Conservation (phyloP, 768 basidiomycete genomes). For the Leccinum variicolor region DNA sequence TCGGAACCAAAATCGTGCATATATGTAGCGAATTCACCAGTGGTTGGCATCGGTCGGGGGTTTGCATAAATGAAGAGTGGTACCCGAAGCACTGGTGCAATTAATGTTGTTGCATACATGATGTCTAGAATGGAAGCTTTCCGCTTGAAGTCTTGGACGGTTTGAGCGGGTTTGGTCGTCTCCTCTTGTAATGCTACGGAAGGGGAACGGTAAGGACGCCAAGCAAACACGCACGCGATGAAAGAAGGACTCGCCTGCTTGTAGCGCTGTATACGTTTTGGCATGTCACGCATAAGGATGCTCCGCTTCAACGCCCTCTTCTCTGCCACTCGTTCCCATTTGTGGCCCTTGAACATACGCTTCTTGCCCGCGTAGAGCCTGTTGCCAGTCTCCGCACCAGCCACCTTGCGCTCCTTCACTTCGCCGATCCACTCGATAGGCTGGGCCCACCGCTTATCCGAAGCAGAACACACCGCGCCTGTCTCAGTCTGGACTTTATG, state of each 20-base stretch:
- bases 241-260: constrained; percentile 48
- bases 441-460: constrained; percentile 18
- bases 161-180: constrained; percentile 57
- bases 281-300: constrained; percentile 68
- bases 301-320: constrained; percentile 45
- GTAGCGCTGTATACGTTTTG: constrained; percentile 59
- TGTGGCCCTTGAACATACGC: constrained; percentile 93
- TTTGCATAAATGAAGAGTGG: not conserved
- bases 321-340: constrained; percentile 64
- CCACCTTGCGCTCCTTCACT: constrained; percentile 36
- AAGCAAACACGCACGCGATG: not conserved
- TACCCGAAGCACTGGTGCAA: not conserved
- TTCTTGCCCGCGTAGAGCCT: constrained; percentile 73
- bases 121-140: constrained; percentile 57
- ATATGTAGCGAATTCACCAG: not conserved
- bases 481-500: not conserved
- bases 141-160: constrained; percentile 43
- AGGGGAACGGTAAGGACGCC: not conserved
- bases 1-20: not conserved
- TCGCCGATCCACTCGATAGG: constrained; percentile 42
- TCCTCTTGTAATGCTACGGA: constrained; percentile 32
- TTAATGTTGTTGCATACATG: constrained; percentile 4
- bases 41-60: not conserved
- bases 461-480: not conserved
- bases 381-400: constrained; percentile 54